A percentile compares a stretch with the other conserved stretches of the same genome.
Evolutionary conservation across 176 grass and related monocot species (phyloP).

Genomic region (Carex kokanica): DNA sequence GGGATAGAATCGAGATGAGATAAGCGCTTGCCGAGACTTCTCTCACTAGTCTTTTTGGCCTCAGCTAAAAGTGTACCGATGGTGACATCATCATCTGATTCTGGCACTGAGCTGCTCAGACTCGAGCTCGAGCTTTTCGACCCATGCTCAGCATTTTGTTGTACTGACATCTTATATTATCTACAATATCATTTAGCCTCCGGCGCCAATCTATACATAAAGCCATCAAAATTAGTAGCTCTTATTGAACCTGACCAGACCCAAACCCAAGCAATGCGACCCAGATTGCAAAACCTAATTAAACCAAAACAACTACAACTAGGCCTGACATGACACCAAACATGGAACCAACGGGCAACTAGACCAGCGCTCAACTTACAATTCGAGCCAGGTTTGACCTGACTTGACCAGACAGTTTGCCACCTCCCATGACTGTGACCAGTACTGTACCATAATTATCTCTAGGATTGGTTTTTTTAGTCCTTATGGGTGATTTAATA

Average conservation of each 20-base stretch:
- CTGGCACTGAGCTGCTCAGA: constrained; percentile 69
- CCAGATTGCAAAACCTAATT: background rate
- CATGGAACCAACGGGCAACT: background rate
- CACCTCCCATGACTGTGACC: background rate
- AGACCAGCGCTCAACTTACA: background rate
- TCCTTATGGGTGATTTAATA: background rate
- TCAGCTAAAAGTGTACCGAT: constrained; percentile 81
- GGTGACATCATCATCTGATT: constrained; percentile 67
- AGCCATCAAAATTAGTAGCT: background rate
- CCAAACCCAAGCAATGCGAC: background rate
- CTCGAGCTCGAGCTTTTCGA: constrained; percentile 93
- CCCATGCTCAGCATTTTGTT: constrained; percentile 40
- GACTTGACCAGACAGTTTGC: background rate
- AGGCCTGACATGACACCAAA: background rate
- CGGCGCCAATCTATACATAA: background rate
- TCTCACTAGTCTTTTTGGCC: constrained; percentile 43
- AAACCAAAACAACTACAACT: background rate
- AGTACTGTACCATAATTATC: too few species aligned
- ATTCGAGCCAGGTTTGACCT: background rate
- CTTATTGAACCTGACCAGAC: background rate
- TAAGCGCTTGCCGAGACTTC: constrained; percentile 76
- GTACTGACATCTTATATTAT: constrained; percentile 12
- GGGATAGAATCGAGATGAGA: constrained; percentile 97
- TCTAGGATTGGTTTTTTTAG: background rate
- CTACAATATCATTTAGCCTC: constrained; percentile 9